Evolutionary conservation across 306 rosid species (phyloP).

Genomic region (Ammopiptanthus mongolicus): DNA sequence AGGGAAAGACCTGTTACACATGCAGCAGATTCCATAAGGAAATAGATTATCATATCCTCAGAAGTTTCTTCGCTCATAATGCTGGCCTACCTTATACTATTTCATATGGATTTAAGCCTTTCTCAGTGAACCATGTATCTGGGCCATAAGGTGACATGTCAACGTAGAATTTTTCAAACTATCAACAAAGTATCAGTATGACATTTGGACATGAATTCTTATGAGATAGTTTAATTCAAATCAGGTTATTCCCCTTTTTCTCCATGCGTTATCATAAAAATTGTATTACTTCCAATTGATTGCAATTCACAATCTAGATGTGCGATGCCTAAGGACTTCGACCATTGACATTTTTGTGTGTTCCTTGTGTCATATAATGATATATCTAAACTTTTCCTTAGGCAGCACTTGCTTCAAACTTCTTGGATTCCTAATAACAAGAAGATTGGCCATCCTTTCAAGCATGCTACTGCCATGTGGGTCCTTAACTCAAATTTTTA

Average conservation of each 20-base stretch:
- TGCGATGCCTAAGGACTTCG: not conserved
- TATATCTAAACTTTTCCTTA: not conserved
- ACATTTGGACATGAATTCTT: not conserved
- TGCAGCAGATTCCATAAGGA: not conserved
- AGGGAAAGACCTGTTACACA: not conserved
- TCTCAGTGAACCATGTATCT: not conserved
- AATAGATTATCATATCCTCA: not conserved
- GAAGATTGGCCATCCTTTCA: not conserved
- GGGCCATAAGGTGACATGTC: not conserved
- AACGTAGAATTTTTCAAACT: not conserved
- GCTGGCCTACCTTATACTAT: not conserved
- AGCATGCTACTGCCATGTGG: not conserved
- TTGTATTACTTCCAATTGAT: not conserved
- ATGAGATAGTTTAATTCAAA: not conserved
- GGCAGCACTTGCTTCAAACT: not conserved
- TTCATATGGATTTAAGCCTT: constrained; percentile 7
- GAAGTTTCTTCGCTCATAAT: not conserved
- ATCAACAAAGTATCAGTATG: not conserved
- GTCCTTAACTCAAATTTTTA: not conserved
- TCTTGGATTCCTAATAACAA: not conserved
- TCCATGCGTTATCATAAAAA: not conserved
- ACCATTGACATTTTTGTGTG: not conserved
- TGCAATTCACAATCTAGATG: not conserved
- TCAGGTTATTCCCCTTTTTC: not conserved
- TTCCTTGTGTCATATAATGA: not conserved